Evolutionary conservation across 176 grass and related monocot species (phyloP).

Genomic region (Aegilops tauschii): DNA sequence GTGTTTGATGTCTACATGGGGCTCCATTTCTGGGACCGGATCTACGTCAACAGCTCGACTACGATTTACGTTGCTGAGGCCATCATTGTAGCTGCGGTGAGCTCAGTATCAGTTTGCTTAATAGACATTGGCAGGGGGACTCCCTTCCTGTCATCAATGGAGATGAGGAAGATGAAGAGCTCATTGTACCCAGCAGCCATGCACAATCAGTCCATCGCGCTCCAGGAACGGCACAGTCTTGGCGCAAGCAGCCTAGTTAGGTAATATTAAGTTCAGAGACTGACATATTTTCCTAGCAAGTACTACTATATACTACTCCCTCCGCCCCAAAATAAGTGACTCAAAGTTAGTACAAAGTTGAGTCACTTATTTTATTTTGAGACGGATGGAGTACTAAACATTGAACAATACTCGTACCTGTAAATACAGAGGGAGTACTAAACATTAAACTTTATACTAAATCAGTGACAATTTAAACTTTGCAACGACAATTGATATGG

Average conservation of each 20-base stretch:
- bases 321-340: too few species aligned
- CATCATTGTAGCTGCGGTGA: not conserved
- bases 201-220: not conserved
- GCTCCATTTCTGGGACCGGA: not conserved
- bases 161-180: too few species aligned
- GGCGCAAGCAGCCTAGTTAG: not conserved
- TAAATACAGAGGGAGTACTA: too few species aligned
- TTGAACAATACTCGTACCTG: not conserved
- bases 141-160: too few species aligned
- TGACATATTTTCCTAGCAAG: too few species aligned
- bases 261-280: not conserved
- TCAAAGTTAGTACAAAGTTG: too few species aligned
- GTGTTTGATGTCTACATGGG: not conserved
- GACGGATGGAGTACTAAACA: not conserved
- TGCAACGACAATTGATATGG: too few species aligned
- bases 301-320: too few species aligned
- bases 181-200: not conserved
- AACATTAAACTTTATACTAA: too few species aligned
- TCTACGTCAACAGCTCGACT: not conserved
- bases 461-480: too few species aligned
- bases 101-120: conserved; percentile 30
- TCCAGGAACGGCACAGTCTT: not conserved
- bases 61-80: not conserved
- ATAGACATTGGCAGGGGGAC: not conserved
- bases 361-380: too few species aligned